Evolutionary conservation across 2,329 filamentous ascomycete species (phyloP).

Genomic region (Colletotrichum brevisporum): DNA sequence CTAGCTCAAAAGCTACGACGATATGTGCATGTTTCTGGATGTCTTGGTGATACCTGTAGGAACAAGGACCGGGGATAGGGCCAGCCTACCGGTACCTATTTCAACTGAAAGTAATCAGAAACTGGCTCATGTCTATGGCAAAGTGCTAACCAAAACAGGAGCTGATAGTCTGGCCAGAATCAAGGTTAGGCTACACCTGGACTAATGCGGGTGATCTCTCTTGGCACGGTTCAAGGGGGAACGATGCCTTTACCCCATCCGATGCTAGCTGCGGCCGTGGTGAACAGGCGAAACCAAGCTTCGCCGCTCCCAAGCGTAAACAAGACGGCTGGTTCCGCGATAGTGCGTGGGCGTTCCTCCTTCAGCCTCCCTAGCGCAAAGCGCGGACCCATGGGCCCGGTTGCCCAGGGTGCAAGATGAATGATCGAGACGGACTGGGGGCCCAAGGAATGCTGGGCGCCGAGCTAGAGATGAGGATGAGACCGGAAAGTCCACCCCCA

Average conservation of each 20-base stretch:
- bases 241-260: background rate
- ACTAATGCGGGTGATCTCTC: background rate
- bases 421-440: background rate
- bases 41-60: too few species aligned
- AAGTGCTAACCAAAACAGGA: background rate
- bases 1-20: too few species aligned
- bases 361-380: background rate
- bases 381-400: too few species aligned
- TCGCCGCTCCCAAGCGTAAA: background rate
- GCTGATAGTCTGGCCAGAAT: background rate
- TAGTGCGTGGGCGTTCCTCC: background rate
- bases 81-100: too few species aligned
- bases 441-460: background rate
- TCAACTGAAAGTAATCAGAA: too few species aligned
- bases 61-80: too few species aligned
- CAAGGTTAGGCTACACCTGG: background rate
- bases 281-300: background rate
- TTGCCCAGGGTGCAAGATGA: background rate
- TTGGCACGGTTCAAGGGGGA: background rate
- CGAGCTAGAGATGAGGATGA: background rate
- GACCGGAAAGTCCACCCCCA: background rate
- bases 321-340: background rate
- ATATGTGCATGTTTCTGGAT: too few species aligned
- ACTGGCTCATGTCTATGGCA: too few species aligned
- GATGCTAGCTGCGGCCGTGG: background rate